Base-by-base conservation (phyloP, 305 asterid species). In the Fraxinus baroniana region DNA sequence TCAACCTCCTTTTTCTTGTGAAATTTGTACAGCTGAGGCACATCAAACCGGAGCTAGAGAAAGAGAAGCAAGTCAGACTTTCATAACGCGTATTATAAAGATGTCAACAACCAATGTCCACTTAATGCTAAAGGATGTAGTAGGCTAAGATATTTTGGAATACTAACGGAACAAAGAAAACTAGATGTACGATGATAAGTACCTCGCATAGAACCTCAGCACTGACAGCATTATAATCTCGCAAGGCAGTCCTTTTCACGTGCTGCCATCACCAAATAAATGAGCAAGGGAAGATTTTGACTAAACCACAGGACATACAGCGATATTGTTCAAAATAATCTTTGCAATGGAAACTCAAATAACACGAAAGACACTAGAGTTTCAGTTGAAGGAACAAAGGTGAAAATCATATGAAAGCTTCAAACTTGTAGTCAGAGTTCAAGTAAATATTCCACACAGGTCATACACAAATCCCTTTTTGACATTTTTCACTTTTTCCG, bases 121-220 rank as follows among this genome's bases (percentile, higher is more conserved):
- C 32, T 26, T 49, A 37, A 73, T 57, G 20, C 46, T 17, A 13
- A 81, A 74, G 60, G 26, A 57, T 57, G 7, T 18, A n/a, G 10
- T 57, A 80, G 78, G 75, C 35, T 44, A 70, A 46, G 72, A 32
- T 5, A 52, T 33, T 80, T 26, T 22, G 44, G 32, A 72, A 52
- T 33, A 28, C 18, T 26, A 39, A 33, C 2, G 22, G 57, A 26
- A 12, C 35, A 5, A 66, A 62, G 80, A 78, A 35, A 66, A 7
- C 12, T 37, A 79, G 49, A 80, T 66, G 20, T 28, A 28, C 78
- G 83, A 55, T 2, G 85, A 55, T 4, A 28, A 8, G 76, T 89
- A 93, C 98, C 98, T 95, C 99, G 5, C 98, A 94, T 77, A 95
- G 74, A 85, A 95, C 97, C 86, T 94, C 98, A 26, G 98, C 98